These are phyloP conservation scores for Aureobasidium sp. DNA, from an alignment of 2,329 filamentous ascomycete genomes.

Conservation along the genomic window DNA sequence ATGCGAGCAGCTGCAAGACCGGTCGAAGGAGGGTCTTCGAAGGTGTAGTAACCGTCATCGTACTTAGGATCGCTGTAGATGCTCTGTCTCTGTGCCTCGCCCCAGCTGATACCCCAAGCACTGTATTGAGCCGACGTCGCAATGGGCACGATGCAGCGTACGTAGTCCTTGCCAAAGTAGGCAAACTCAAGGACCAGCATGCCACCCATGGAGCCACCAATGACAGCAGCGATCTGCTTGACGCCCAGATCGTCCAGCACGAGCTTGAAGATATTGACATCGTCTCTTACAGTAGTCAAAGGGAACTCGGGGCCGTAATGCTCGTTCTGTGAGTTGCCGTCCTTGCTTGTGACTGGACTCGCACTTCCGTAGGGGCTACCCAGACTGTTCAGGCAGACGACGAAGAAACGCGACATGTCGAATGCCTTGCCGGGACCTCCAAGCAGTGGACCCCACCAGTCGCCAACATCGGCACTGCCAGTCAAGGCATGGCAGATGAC, in stretches of 20 bases:
- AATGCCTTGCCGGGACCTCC: slow-evolving; percentile 72
- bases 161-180: slow-evolving; percentile 82
- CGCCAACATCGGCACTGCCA: slow-evolving; percentile 73
- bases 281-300: slow-evolving; percentile 87
- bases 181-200: slow-evolving; percentile 91
- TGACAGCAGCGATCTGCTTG: slow-evolving; percentile 66
- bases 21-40: slow-evolving; percentile 75
- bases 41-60: slow-evolving; percentile 89
- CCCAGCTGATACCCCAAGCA: slow-evolving; percentile 88
- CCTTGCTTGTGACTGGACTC: slow-evolving; percentile 82
- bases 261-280: slow-evolving; percentile 80
- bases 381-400: slow-evolving; percentile 78
- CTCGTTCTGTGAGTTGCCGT: slow-evolving; percentile 66
- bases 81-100: slow-evolving; percentile 79
- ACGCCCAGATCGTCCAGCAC: slow-evolving; percentile 75
- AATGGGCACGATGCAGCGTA: slow-evolving; percentile 72
- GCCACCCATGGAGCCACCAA: slow-evolving; percentile 79
- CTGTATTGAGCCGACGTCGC: slow-evolving; percentile 79
- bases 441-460: slow-evolving; percentile 83
- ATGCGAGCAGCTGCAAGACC: slow-evolving; percentile 92
- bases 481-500: slow-evolving; percentile 78
- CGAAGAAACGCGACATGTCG: slow-evolving; percentile 75
- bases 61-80: slow-evolving; percentile 99
- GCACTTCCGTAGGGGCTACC: slow-evolving; percentile 81
- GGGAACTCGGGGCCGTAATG: slow-evolving; percentile 94